Percentiles rank a stretch among this genome's conserved stretches.
Evolutionary conservation across 805 yeast species (phyloP).

Genomic region (Ogataea philodendri): DNA sequence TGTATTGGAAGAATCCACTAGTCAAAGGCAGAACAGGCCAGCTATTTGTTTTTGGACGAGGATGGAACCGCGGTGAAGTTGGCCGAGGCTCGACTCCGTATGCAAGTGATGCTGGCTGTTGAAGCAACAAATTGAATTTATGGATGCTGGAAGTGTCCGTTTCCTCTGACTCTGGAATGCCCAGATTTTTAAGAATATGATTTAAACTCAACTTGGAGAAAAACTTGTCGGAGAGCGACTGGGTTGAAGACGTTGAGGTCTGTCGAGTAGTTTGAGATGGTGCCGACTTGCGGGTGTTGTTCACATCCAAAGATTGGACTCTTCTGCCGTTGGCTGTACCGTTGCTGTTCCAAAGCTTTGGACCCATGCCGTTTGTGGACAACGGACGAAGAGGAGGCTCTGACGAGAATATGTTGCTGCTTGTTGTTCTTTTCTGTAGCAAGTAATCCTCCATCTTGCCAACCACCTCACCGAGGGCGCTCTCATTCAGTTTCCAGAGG

Average conservation of each 20-base stretch:
- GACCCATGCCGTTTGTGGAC: slow-evolving; percentile 8
- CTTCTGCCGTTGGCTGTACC: slow-evolving; percentile 15
- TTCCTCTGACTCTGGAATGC: slow-evolving; percentile 23
- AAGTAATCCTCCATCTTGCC: slow-evolving; percentile 63
- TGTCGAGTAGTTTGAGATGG: slow-evolving; percentile 14
- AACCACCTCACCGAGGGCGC: slow-evolving; percentile 64
- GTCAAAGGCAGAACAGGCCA: slow-evolving; percentile 52
- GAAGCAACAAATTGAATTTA: slow-evolving; percentile 26
- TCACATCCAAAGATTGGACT: slow-evolving; percentile 26
- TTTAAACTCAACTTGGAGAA: slow-evolving; percentile 19
- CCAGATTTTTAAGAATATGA: slow-evolving; percentile 25
- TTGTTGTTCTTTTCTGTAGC: slow-evolving; percentile 40
- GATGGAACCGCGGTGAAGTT: slow-evolving; percentile 52
- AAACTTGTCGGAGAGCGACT: slow-evolving; percentile 24
- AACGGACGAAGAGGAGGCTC: slow-evolving; percentile 11
- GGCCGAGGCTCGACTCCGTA: slow-evolving; percentile 52
- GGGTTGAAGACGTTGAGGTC: slow-evolving; percentile 25
- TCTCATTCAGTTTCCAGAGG: slow-evolving; percentile 57
- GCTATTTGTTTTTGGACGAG: slow-evolving; percentile 29
- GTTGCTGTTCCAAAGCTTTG: slow-evolving; percentile 5
- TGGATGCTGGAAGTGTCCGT: slow-evolving; percentile 23
- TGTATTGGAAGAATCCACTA: slow-evolving; percentile 68
- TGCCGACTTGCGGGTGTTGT: slow-evolving; percentile 12
- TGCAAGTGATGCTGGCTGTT: slow-evolving; percentile 29
- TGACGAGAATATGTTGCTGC: not conserved